Base-by-base conservation (phyloP, 2,329 filamentous ascomycete species). In the Botryotinia calthae region DNA sequence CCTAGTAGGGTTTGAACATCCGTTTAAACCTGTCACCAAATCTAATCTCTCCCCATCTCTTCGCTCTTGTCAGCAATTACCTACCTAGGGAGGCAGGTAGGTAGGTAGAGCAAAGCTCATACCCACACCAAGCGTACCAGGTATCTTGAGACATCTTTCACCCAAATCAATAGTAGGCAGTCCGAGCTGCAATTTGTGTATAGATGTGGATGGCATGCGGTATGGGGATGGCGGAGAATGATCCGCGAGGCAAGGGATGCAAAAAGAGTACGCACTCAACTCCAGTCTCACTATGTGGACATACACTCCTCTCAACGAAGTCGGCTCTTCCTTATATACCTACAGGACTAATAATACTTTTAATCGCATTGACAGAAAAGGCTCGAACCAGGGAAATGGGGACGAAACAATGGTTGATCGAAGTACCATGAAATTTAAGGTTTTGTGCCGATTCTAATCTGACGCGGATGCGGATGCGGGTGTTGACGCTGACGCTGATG, bases 261-360 rank as follows among this genome's bases (percentile, higher is more conserved):
- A 28, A 28, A 48, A 44, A 42, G 48, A 25, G n/a, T 22, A 68
- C 31, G 65, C 51, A 44, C 10, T 22, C 22, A 34, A 31, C 34
- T 68, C 46, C 64, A 67, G 64, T 48, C 64, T 67, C 64, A 40
- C 16, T 54, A 54, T 66, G 48, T 28, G 51, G 51, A 25, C 51
- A 56, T 9, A 56, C 48, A 56, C n/a, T 25, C 64, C 44, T 37
- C 37, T 28, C 42, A 16, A 48, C 63, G 63, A 65, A 22, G 20
- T 8, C 2, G 22, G 42, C 64, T 67, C 46, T 31, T 68, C 48
- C 65, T 54, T 54, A 54, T 54, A 40, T 67, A 54, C n/a, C 44
- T 4, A 46, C 7, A 14, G 3, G 20, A 61, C 40, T 44, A n/a
- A 61, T 22, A 61, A 25, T 37, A 37, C 58, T 37, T 20, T 51